These are phyloP conservation scores for Exophiala phaeomuriformis DNA, from an alignment of 2,329 filamentous ascomycete species.

Conservation along the genomic window DNA sequence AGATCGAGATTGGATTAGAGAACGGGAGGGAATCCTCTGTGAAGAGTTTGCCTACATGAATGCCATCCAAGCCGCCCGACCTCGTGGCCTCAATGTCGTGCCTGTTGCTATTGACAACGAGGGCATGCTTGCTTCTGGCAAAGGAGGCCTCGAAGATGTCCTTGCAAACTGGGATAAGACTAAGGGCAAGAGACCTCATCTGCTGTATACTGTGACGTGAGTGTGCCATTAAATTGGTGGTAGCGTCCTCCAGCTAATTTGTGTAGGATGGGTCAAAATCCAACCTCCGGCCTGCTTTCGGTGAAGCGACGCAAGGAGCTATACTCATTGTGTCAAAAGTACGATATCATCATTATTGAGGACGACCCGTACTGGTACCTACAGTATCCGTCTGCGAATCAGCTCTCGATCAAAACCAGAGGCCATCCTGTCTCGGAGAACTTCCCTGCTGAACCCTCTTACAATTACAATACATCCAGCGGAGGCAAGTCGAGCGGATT, in stretches of 20 bases:
- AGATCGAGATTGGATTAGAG: constrained; percentile 56
- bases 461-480: constrained; percentile 35
- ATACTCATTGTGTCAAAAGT: constrained; percentile 71
- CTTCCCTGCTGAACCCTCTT: constrained; percentile 29
- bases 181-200: constrained; percentile 67
- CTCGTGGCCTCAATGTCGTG: constrained; percentile 64
- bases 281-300: constrained; percentile 68
- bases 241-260: constrained; percentile 16
- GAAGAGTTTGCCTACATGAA: constrained; percentile 79
- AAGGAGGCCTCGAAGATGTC: constrained; percentile 68
- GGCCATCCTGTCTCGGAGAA: constrained; percentile 29
- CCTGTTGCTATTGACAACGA: constrained; percentile 68
- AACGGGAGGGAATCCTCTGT: constrained; percentile 68
- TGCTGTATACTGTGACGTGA: constrained; percentile 86
- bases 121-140: constrained; percentile 69
- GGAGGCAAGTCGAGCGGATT: constrained; percentile 56
- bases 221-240: constrained; percentile 33
- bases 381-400: constrained; percentile 68
- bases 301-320: constrained; percentile 67
- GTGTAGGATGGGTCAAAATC: constrained; percentile 75
- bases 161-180: constrained; percentile 72
- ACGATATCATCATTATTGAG: constrained; percentile 84
- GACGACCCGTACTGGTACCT: constrained; percentile 96
- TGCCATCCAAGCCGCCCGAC: constrained; percentile 58
- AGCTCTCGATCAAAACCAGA: constrained; percentile 32